Evolutionary conservation across 345 rosid species (phyloP).

Genomic region (Brassica rapa): DNA sequence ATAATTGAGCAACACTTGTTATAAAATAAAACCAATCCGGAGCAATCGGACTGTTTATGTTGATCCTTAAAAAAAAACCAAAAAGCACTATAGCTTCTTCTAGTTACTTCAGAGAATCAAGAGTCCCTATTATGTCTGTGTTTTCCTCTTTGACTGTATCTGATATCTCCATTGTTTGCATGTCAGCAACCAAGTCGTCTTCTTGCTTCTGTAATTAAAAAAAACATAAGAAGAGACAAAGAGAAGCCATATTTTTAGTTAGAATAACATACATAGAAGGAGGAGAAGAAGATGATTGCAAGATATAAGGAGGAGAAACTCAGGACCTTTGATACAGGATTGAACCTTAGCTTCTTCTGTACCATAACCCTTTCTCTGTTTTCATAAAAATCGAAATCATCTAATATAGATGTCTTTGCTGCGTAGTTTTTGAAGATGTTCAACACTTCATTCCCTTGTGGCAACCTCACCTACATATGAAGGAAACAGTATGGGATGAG

Average conservation of each 20-base stretch:
- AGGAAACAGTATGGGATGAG: not conserved
- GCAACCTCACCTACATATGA: slow-evolving; percentile 50
- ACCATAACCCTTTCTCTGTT: slow-evolving; percentile 64
- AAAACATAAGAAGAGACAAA: not conserved
- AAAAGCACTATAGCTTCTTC: slow-evolving; percentile 30
- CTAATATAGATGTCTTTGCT: slow-evolving; percentile 60
- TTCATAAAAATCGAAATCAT: slow-evolving; percentile 71
- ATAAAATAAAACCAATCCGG: slow-evolving; percentile 37
- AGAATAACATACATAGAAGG: not conserved
- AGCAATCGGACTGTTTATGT: slow-evolving; percentile 27
- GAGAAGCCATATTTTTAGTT: not conserved
- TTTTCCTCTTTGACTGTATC: slow-evolving; percentile 23
- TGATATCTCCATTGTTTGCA: slow-evolving; percentile 30
- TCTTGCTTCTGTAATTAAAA: slow-evolving; percentile 35
- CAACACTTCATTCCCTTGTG: slow-evolving; percentile 63
- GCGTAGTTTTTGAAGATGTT: slow-evolving; percentile 56
- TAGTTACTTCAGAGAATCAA: slow-evolving; percentile 1
- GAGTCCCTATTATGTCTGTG: slow-evolving; percentile 2
- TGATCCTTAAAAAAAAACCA: slow-evolving; percentile 22
- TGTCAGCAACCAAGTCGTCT: slow-evolving; percentile 37
- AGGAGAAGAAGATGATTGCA: not conserved
- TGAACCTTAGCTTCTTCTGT: slow-evolving; percentile 55
- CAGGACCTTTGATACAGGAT: slow-evolving; percentile 34
- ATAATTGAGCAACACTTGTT: slow-evolving; percentile 12
- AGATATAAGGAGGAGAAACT: not conserved